A percentile compares a stretch with the other conserved stretches of the same genome.
Evolutionary conservation across 1,284 basidiomycete species (phyloP).

Genomic region (Gomphus bonarii): DNA sequence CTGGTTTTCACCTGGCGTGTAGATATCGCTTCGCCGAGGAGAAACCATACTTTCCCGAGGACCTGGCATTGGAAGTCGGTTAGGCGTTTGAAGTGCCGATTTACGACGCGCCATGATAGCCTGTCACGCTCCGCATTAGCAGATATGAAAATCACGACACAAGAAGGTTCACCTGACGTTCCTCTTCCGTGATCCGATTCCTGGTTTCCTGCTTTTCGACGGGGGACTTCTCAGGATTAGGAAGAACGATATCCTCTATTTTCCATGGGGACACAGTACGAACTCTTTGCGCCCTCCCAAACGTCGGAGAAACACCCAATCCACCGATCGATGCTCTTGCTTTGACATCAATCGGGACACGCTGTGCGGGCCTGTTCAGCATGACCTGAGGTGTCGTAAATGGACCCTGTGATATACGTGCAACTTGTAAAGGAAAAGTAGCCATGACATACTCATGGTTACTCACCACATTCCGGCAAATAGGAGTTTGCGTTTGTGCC

Average conservation of each 20-base stretch:
- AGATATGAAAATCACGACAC: not conserved
- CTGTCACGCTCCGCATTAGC: slow-evolving; percentile 19
- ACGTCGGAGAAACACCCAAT: slow-evolving; percentile 13
- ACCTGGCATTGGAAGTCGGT: slow-evolving; percentile 12
- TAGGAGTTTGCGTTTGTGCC: slow-evolving; percentile 6
- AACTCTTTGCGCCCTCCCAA: slow-evolving; percentile 34
- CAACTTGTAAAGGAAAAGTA: not conserved
- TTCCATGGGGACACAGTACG: slow-evolving; percentile 41
- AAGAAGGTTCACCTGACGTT: slow-evolving; percentile 31
- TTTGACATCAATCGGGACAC: slow-evolving; percentile 13
- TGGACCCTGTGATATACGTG: slow-evolving; percentile 18
- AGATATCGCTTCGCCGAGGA: slow-evolving; percentile 18
- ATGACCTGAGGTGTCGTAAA: slow-evolving; percentile 47
- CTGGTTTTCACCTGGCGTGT: slow-evolving; percentile 19
- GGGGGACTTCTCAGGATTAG: slow-evolving; percentile 14
- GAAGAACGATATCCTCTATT: slow-evolving; percentile 41
- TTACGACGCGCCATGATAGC: slow-evolving; percentile 50
- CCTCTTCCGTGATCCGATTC: slow-evolving; percentile 34
- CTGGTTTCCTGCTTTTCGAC: slow-evolving; percentile 7
- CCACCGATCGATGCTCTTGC: slow-evolving; percentile 20
- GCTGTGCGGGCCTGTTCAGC: slow-evolving; percentile 10
- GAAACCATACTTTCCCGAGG: slow-evolving; percentile 5
- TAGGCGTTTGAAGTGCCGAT: slow-evolving; percentile 41
- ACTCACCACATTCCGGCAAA: slow-evolving; percentile 7
- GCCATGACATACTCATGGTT: not conserved